Evolutionary conservation across 495 filamentous ascomycete species (phyloP).

Genomic region (Friedmanniomyces simplex): DNA sequence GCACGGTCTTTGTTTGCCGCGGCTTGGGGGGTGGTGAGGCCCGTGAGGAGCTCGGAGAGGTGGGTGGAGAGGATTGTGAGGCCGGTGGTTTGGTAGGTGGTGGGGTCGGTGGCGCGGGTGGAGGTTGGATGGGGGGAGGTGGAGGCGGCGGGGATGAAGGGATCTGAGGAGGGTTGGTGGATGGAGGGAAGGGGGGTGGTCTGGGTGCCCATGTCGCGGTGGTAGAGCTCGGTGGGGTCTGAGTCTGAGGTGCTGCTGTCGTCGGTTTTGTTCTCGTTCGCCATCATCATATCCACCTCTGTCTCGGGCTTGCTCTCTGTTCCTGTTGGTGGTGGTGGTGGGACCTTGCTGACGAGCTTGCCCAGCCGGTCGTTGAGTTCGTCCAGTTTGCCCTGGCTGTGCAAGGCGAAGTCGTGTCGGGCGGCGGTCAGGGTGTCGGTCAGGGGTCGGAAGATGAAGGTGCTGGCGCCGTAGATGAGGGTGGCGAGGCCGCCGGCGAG

Average conservation of each 20-base stretch:
- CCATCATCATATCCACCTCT: background rate
- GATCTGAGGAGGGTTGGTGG: slow-evolving; percentile 28
- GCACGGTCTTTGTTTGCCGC: background rate
- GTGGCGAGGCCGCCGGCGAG: slow-evolving; percentile 59
- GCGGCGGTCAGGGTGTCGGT: slow-evolving; percentile 57
- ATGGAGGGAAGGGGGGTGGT: slow-evolving; percentile 51
- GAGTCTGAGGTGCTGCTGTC: slow-evolving; percentile 41
- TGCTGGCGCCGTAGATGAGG: slow-evolving; percentile 68
- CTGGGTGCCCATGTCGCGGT: slow-evolving; percentile 80
- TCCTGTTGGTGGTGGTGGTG: slow-evolving; percentile 30
- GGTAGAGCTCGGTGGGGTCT: slow-evolving; percentile 79
- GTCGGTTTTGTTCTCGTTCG: slow-evolving; percentile 27
- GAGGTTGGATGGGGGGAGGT: slow-evolving; percentile 28
- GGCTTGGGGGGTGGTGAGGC: slow-evolving; percentile 1
- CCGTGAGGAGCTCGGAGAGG: slow-evolving; percentile 42
- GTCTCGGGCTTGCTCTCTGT: slow-evolving; percentile 10
- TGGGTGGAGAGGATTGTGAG: slow-evolving; percentile 42
- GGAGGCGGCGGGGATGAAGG: slow-evolving; percentile 24
- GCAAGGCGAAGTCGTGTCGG: slow-evolving; percentile 68
- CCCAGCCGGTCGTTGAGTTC: slow-evolving; percentile 68
- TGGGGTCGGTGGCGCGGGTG: slow-evolving; percentile 32
- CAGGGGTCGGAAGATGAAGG: slow-evolving; percentile 78
- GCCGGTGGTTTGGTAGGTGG: slow-evolving; percentile 31
- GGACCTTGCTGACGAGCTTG: slow-evolving; percentile 52
- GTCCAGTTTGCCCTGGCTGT: slow-evolving; percentile 51